Conservation (phyloP, 257 asterid species). For the Rubia yunnanensis region DNA sequence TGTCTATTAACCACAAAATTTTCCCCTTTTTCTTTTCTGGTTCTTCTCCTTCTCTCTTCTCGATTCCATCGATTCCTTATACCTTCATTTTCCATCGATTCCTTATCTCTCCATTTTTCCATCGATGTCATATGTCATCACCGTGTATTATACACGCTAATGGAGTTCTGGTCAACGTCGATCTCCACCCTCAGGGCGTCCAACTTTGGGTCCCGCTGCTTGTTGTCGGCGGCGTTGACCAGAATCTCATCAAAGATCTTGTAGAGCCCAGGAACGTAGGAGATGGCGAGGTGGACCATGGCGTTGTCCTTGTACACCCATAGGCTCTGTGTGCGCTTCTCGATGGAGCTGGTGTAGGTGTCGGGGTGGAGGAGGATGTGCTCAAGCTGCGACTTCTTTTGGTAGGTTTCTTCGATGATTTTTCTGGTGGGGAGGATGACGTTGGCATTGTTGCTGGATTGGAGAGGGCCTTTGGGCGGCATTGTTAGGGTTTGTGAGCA, state of each 20-base stretch:
- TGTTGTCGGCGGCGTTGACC: slow-evolving; percentile 91
- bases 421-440: slow-evolving; percentile 33
- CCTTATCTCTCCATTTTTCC: no score
- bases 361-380: slow-evolving; percentile 98
- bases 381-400: slow-evolving; percentile 90
- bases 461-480: slow-evolving; percentile 57
- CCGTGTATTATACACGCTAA: slow-evolving; percentile 83
- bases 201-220: slow-evolving; percentile 85
- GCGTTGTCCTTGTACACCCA: slow-evolving; percentile 65
- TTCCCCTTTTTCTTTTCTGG: no score
- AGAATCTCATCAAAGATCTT: slow-evolving; percentile 91
- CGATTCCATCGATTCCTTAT: no score
- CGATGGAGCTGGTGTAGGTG: slow-evolving; percentile 88
- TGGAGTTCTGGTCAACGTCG: slow-evolving; percentile 49
- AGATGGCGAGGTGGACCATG: slow-evolving; percentile 48
- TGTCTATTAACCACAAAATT: no score
- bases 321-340: slow-evolving; percentile 59
- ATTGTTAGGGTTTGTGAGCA: slow-evolving; percentile 26
- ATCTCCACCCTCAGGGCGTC: slow-evolving; percentile 67
- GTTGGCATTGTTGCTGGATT: slow-evolving; percentile 70
- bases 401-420: slow-evolving; percentile 87
- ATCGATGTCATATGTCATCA: no score
- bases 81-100: no score
- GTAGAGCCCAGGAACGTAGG: slow-evolving; percentile 85
- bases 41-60: no score